phyloP scores from a whole-genome alignment of 352 stramenopile genomes.

The Pythium oligandrum region DNA sequence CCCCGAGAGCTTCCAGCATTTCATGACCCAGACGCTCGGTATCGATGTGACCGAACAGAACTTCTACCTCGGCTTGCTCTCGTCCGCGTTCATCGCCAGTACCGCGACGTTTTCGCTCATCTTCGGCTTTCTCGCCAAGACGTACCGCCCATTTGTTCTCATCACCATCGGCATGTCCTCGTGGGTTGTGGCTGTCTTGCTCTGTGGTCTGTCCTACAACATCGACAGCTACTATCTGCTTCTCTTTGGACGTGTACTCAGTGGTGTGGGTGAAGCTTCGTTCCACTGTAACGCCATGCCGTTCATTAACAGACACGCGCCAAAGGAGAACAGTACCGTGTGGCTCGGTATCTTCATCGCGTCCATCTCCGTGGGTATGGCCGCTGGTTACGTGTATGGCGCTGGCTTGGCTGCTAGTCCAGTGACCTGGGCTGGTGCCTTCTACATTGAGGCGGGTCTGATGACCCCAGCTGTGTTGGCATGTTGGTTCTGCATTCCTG shows the following conservation, averaged over 20 bases:
- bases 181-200: constrained; percentile 73
- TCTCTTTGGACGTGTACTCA: constrained; percentile 70
- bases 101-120: constrained; percentile 78
- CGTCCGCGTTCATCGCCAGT: constrained; percentile 86
- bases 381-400: constrained; percentile 73
- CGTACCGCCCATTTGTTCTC: constrained; percentile 68
- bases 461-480: constrained; percentile 65
- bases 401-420: not conserved
- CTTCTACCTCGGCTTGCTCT: constrained; percentile 61
- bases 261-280: constrained; percentile 76
- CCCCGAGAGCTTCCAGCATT: constrained; percentile 59
- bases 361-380: constrained; percentile 77
- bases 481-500: constrained; percentile 41
- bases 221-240: constrained; percentile 72
- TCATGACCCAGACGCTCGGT: constrained; percentile 52
- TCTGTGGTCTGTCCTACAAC: constrained; percentile 51
- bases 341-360: constrained; percentile 89
- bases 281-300: constrained; percentile 84
- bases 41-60: constrained; percentile 29
- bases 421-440: constrained; percentile 67
- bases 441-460: constrained; percentile 76
- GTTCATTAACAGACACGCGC: constrained; percentile 82
- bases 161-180: constrained; percentile 63
- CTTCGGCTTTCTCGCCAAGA: constrained; percentile 79
- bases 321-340: constrained; percentile 37